Evolutionary conservation across 108 stramenopile genomes (phyloP).

Genomic region (Skeletonema grethae): DNA sequence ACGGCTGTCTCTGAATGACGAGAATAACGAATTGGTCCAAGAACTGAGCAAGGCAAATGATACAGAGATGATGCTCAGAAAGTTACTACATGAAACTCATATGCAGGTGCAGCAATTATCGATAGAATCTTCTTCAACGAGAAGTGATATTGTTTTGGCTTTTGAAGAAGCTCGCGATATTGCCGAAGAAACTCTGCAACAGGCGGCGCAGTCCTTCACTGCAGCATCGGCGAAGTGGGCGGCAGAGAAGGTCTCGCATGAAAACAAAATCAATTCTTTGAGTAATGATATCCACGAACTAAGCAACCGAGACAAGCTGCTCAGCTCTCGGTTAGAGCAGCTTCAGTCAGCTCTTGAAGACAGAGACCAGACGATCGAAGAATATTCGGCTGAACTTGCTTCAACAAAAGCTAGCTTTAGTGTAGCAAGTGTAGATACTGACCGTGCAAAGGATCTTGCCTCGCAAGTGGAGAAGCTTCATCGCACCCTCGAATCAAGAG

Average conservation of each 20-base stretch:
- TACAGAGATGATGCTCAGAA: slow-evolving; percentile 3
- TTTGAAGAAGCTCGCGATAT: background rate
- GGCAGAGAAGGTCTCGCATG: background rate
- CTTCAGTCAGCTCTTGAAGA: background rate
- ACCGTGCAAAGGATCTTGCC: background rate
- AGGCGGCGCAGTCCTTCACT: slow-evolving; percentile 4
- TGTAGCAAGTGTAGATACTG: background rate
- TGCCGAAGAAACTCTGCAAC: background rate
- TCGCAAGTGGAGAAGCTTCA: background rate
- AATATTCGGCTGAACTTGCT: background rate
- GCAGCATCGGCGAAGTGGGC: background rate
- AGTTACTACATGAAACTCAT: slow-evolving; percentile 9
- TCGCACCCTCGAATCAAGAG: background rate
- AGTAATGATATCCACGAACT: background rate
- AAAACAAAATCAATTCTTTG: background rate
- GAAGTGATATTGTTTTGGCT: slow-evolving; percentile 2
- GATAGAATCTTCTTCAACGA: slow-evolving; percentile 10
- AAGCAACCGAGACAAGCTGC: background rate
- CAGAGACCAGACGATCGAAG: background rate
- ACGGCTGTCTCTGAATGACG: background rate
- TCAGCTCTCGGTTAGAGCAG: background rate
- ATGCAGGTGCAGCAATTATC: slow-evolving; percentile 10
- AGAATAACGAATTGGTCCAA: background rate
- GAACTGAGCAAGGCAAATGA: slow-evolving; percentile 1
- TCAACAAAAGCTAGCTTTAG: background rate